These are phyloP conservation scores for Colletotrichum brevisporum DNA, from an alignment of 2,329 filamentous ascomycete species.

Conservation along the genomic window DNA sequence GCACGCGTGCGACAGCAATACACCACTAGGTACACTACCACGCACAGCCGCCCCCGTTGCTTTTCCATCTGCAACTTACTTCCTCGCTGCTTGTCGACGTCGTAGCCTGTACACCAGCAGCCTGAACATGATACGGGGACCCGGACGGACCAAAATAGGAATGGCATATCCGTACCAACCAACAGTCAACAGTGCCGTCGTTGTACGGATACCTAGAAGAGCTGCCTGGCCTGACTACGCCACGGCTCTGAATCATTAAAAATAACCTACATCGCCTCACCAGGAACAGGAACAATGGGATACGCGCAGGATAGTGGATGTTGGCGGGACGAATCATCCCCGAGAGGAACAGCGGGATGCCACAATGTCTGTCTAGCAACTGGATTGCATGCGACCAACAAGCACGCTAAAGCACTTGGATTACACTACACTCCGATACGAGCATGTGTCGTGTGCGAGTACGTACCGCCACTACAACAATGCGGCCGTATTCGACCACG, in stretches of 20 bases:
- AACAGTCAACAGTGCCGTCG: too few relatives aligned
- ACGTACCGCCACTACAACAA: background rate
- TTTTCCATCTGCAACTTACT: background rate
- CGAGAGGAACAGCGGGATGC: background rate
- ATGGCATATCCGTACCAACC: too few relatives aligned
- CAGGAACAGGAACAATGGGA: constrained; percentile 8
- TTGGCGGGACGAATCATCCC: constrained; percentile 2
- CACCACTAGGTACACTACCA: background rate
- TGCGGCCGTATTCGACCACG: too few relatives aligned
- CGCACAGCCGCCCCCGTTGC: background rate
- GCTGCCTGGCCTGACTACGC: constrained; percentile 1
- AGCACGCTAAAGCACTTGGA: background rate
- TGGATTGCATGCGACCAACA: constrained; percentile 14
- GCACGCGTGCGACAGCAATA: constrained; percentile 2
- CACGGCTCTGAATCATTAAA: constrained; percentile 20
- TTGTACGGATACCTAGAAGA: too few relatives aligned
- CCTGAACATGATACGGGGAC: too few relatives aligned
- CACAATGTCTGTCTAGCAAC: background rate
- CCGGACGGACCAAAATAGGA: too few relatives aligned
- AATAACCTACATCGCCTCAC: constrained; percentile 4
- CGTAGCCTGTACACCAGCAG: too few relatives aligned
- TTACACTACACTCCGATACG: constrained; percentile 8
- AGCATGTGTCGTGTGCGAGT: background rate
- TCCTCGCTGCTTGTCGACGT: too few relatives aligned
- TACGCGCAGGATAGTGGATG: constrained; percentile 6